These are phyloP conservation scores for Centaurea solstitialis DNA, from an alignment of 129 eudicot genomes.

Conservation along the genomic window DNA sequence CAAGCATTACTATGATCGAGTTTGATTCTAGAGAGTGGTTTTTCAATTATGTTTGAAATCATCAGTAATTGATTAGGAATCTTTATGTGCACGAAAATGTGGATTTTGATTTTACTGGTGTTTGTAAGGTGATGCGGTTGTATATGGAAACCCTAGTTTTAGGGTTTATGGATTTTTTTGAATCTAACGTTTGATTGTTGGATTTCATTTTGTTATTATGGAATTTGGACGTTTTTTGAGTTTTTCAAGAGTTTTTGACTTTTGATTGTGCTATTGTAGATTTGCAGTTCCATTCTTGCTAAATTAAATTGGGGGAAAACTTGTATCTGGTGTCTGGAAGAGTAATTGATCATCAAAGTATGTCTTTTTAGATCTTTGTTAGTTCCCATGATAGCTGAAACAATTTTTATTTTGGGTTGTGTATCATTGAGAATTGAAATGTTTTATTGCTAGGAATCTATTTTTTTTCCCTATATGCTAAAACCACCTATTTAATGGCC, in stretches of 20 bases:
- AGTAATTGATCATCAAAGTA: neutral
- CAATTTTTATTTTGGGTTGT: neutral
- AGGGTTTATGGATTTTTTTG: neutral
- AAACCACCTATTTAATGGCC: neutral
- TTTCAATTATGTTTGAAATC: neutral
- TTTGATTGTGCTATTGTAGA: neutral
- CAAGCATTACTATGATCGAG: neutral
- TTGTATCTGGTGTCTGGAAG: neutral
- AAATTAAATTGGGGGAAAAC: neutral
- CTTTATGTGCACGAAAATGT: neutral
- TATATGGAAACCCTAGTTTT: conserved; percentile 9
- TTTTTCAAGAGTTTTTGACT: no score
- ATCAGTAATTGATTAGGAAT: neutral
- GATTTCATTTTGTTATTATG: neutral
- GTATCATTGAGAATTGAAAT: neutral
- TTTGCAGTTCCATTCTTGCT: neutral
- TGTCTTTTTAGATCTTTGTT: neutral
- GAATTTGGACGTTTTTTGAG: neutral
- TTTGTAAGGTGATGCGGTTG: neutral
- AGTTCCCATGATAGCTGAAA: neutral
- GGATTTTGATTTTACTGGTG: neutral
- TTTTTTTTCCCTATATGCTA: neutral
- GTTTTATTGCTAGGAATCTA: neutral
- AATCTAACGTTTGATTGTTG: neutral
- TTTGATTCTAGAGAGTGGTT: neutral